Percentiles rank a stretch among this genome's conserved stretches.
Conservation (phyloP, 2,329 filamentous ascomycete genomes). For the Penicillium rolfsii region DNA sequence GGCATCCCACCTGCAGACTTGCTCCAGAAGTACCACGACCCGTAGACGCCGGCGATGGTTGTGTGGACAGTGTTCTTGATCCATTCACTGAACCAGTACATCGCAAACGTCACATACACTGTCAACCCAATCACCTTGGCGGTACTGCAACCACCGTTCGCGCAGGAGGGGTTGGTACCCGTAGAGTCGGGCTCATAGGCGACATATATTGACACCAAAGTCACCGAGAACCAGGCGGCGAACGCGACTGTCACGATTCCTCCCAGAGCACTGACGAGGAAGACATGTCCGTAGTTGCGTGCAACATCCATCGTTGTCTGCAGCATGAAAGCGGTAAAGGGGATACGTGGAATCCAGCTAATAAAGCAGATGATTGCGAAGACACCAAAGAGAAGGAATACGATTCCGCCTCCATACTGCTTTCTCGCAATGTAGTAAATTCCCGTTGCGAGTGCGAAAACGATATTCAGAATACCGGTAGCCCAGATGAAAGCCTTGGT, state of each 20-base stretch:
- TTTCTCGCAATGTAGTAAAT: slow-evolving; percentile 79
- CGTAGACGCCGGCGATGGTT: slow-evolving; percentile 84
- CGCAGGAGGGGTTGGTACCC: slow-evolving; percentile 58
- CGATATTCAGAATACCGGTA: slow-evolving; percentile 84
- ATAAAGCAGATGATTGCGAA: slow-evolving; percentile 84
- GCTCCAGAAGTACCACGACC: slow-evolving; percentile 85
- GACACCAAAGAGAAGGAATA: slow-evolving; percentile 80
- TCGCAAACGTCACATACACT: slow-evolving; percentile 85
- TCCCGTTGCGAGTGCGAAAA: slow-evolving; percentile 80
- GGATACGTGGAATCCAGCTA: slow-evolving; percentile 86
- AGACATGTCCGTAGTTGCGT: slow-evolving; percentile 82
- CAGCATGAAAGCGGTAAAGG: slow-evolving; percentile 88
- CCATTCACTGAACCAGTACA: slow-evolving; percentile 93
- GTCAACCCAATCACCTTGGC: slow-evolving; percentile 82
- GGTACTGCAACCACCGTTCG: slow-evolving; percentile 66
- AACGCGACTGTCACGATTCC: slow-evolving; percentile 76
- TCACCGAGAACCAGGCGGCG: slow-evolving; percentile 83
- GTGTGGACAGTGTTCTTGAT: slow-evolving; percentile 92
- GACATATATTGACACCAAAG: slow-evolving; percentile 82
- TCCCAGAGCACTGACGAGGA: slow-evolving; percentile 80
- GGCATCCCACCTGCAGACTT: slow-evolving; percentile 68
- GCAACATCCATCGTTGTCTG: slow-evolving; percentile 83
- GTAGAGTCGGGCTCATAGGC: slow-evolving; percentile 69
- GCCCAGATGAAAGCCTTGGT: slow-evolving; percentile 93
- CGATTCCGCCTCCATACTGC: slow-evolving; percentile 83